Evolutionary conservation across 768 basidiomycete species (phyloP), one percentile per base, ranked within the genome.

Genomic region (Suillus ampliporus): DNA sequence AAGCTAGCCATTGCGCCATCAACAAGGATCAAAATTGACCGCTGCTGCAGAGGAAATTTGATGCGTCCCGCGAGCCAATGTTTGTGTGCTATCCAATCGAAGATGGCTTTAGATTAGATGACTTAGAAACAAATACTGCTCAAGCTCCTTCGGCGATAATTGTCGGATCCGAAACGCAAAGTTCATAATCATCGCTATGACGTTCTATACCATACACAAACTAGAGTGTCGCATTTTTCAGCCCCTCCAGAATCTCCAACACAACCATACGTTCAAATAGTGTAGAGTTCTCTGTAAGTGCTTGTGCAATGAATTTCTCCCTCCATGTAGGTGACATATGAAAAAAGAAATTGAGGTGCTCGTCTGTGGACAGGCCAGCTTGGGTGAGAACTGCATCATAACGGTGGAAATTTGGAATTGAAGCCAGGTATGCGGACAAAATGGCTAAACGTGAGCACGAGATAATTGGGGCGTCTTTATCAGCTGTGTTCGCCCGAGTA

Each of bases 11-110:
- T 44, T 11, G 3, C 0, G 1, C 19, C 11, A 23, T 5, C 17
- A 15, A 9, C 23, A 17, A 26, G 5, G 38, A 23, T 23, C 3
- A 31, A 57, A 50, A 26, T 60, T 61, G 61, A 43, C 50, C 26
- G 14, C 8, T 3, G 23, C 7, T 21, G 31, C 65, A 82, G 82
- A 76, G 74, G 38, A 83, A 84, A 70, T 84, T 85, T 56, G 79
- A 82, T 51, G 73, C 81, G 11, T 69, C 73, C 19, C 71, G 76
- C 28, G 71, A 78, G 35, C 77, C 77, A 2, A 83, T 83, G 79
- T 85, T 83, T 64, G 79, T 84, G 10, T 84, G 83, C 69, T 84
- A 83, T 63, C 82, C 83, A 4, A 58, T 68, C 5, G 74, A 78
- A 3, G 77, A 85, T 11, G 81, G 78, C 2, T 83, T 84, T 60